These are phyloP conservation scores for Capsicum chinense DNA, from an alignment of 257 asterid genomes.

Conservation along the genomic window DNA sequence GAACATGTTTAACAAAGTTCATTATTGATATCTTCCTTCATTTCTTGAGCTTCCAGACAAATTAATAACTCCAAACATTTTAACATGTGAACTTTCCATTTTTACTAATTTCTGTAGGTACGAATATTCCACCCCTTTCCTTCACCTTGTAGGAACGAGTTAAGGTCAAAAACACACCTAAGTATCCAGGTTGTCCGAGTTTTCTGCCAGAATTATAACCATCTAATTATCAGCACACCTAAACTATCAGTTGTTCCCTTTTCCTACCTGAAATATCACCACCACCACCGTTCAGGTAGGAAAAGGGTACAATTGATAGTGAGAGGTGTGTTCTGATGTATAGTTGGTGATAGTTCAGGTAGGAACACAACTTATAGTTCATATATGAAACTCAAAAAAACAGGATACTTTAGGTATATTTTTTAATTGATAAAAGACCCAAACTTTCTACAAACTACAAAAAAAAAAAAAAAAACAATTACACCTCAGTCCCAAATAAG, in stretches of 20 bases:
- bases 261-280: too few species aligned
- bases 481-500: neutral
- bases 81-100: neutral
- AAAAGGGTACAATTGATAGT: too few species aligned
- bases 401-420: too few species aligned
- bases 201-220: too few species aligned
- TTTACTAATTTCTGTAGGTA: neutral
- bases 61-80: neutral
- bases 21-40: neutral
- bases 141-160: neutral
- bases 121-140: neutral
- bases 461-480: neutral
- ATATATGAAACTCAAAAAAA: too few species aligned
- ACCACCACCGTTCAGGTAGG: too few species aligned
- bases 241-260: too few species aligned
- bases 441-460: neutral
- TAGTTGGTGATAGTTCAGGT: too few species aligned
- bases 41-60: neutral
- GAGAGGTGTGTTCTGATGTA: too few species aligned
- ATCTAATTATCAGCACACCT: too few species aligned
- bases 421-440: neutral
- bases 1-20: neutral
- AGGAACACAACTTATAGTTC: too few species aligned
- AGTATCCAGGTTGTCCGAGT: too few species aligned
- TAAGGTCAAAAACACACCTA: neutral